Evolutionary conservation across 768 basidiomycete genomes (phyloP).

Genomic region (Floccularia luteovirens): DNA sequence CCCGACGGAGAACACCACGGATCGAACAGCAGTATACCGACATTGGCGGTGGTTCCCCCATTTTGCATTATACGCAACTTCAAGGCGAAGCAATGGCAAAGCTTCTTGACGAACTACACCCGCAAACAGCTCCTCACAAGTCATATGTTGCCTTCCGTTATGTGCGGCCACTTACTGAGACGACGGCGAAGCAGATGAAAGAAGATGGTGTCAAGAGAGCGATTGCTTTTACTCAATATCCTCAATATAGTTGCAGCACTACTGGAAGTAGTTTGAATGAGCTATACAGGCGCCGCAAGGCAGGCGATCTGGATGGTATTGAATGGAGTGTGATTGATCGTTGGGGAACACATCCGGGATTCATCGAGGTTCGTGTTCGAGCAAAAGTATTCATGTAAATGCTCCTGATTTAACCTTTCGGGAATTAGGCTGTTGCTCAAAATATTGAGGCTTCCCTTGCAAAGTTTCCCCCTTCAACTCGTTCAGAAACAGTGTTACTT

Average conservation of each 20-base stretch:
- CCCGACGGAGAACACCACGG: slow-evolving; percentile 79
- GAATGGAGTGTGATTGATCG: slow-evolving; percentile 98
- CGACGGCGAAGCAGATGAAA: slow-evolving; percentile 77
- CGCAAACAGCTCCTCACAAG: slow-evolving; percentile 91
- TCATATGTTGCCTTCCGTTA: slow-evolving; percentile 95
- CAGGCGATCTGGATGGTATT: slow-evolving; percentile 57
- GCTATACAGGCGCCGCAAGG: slow-evolving; percentile 59
- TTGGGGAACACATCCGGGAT: slow-evolving; percentile 94
- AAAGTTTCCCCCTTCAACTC: slow-evolving; percentile 65
- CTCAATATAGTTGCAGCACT: slow-evolving; percentile 97
- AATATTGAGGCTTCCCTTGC: slow-evolving; percentile 78
- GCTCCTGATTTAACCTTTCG: neutral
- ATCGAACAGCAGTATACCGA: slow-evolving; percentile 93
- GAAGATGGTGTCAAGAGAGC: slow-evolving; percentile 88
- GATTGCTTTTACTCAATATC: slow-evolving; percentile 96
- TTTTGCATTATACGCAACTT: slow-evolving; percentile 78
- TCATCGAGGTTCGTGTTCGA: slow-evolving; percentile 83
- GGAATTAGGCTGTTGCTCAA: slow-evolving; percentile 74
- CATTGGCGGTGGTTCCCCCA: slow-evolving; percentile 97
- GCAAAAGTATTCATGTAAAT: neutral
- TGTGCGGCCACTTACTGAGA: slow-evolving; percentile 80
- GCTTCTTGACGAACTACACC: slow-evolving; percentile 91
- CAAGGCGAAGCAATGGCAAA: slow-evolving; percentile 90
- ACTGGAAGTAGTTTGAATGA: slow-evolving; percentile 98
- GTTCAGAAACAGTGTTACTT: slow-evolving; percentile 73